These are phyloP conservation scores for Mortierella antarctica DNA, from an alignment of 192 early-diverging fungal species.

Conservation along the genomic window DNA sequence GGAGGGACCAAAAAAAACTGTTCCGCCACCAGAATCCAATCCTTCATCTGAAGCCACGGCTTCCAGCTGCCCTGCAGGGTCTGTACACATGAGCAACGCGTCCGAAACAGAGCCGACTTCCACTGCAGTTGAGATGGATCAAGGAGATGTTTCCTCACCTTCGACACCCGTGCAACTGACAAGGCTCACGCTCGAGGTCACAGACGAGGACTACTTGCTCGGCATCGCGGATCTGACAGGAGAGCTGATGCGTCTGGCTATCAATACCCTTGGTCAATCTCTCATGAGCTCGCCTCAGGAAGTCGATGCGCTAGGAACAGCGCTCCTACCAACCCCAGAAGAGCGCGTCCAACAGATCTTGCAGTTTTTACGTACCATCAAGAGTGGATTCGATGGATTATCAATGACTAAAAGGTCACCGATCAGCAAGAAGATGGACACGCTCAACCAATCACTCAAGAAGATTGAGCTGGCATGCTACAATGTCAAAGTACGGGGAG, in stretches of 20 bases:
- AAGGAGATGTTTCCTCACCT: background rate
- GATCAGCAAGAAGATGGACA: slow-evolving; percentile 37
- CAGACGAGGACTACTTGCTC: slow-evolving; percentile 63
- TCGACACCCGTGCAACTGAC: background rate
- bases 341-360: slow-evolving; percentile 46
- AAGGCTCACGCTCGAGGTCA: slow-evolving; percentile 29
- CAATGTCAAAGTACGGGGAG: slow-evolving; percentile 45
- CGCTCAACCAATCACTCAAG: slow-evolving; percentile 42
- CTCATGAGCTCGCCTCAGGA: slow-evolving; percentile 10
- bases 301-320: background rate
- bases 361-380: slow-evolving; percentile 37
- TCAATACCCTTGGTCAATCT: slow-evolving; percentile 59
- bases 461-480: slow-evolving; percentile 52
- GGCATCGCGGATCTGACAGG: slow-evolving; percentile 72
- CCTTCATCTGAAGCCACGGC: background rate
- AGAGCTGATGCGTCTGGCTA: slow-evolving; percentile 68
- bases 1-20: background rate
- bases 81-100: background rate
- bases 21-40: background rate
- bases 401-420: slow-evolving; percentile 31
- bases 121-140: background rate
- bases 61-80: too few relatives aligned
- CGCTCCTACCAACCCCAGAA: slow-evolving; percentile 21
- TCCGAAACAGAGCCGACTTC: background rate
- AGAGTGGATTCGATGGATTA: slow-evolving; percentile 40